Percentiles rank a stretch among this genome's conserved stretches.
Evolutionary conservation across 371 early-diverging fungal genomes (phyloP).

Genomic region (Parasitella parasitica): DNA sequence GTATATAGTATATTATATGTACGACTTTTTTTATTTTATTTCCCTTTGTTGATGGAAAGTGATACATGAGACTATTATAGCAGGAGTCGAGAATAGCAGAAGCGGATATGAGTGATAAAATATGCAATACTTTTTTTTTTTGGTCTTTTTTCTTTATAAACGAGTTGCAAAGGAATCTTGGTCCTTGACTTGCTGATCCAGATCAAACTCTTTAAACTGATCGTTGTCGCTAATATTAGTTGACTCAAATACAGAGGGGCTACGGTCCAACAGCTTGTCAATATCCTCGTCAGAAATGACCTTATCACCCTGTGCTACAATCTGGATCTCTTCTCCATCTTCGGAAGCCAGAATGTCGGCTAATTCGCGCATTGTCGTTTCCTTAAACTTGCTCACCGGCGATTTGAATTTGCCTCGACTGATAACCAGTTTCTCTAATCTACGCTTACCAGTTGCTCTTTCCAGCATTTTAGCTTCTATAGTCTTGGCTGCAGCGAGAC

Average conservation of each 20-base stretch:
- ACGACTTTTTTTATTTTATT: background rate
- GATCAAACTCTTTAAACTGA: slow-evolving; percentile 47
- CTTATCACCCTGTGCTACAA: slow-evolving; percentile 62
- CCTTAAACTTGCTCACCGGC: slow-evolving; percentile 24
- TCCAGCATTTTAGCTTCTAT: slow-evolving; percentile 83
- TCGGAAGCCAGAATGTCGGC: slow-evolving; percentile 73
- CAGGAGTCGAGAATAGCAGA: background rate
- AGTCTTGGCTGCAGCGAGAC: slow-evolving; percentile 84
- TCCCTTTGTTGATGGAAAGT: background rate
- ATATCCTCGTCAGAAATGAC: slow-evolving; percentile 72
- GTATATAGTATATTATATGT: background rate
- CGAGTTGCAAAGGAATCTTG: slow-evolving; percentile 40
- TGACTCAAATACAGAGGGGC: slow-evolving; percentile 55
- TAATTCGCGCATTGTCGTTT: slow-evolving; percentile 59
- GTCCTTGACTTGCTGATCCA: slow-evolving; percentile 27
- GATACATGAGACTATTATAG: no score
- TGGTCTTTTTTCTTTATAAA: background rate
- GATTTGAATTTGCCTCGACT: slow-evolving; percentile 75
- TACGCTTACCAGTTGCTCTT: slow-evolving; percentile 80
- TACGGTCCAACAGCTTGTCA: slow-evolving; percentile 68
- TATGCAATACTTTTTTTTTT: no score
- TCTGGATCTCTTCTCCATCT: slow-evolving; percentile 66
- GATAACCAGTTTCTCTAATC: slow-evolving; percentile 88
- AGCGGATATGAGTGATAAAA: background rate
- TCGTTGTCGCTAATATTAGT: slow-evolving; percentile 30